Percentiles rank a stretch among this genome's conserved stretches.
Evolutionary conservation across 495 filamentous ascomycete genomes (phyloP).

Genomic region (Penicillium paxilli): DNA sequence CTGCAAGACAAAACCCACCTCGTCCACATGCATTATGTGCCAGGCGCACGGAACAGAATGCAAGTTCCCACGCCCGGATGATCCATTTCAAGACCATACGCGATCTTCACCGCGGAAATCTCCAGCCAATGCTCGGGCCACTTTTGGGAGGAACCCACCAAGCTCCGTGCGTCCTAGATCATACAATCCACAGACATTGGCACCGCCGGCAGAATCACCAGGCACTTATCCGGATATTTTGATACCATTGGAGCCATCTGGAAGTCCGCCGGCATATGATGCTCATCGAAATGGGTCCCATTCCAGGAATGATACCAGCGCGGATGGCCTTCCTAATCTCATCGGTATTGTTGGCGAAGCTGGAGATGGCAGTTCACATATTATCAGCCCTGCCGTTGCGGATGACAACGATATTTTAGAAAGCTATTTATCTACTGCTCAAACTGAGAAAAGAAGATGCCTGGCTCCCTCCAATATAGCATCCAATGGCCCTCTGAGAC

Average conservation of each 20-base stretch:
- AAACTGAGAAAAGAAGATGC: constrained; percentile 32
- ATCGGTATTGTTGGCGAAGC: constrained; percentile 18
- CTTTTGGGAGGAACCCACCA: neutral
- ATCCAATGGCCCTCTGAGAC: constrained; percentile 44
- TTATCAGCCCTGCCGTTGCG: constrained; percentile 34
- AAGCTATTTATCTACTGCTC: constrained; percentile 19
- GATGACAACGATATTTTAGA: constrained; percentile 33
- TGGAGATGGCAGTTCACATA: constrained; percentile 23
- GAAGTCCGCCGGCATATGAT: neutral
- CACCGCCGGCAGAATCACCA: neutral
- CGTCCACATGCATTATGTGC: constrained; percentile 22
- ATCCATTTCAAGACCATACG: neutral
- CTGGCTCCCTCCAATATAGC: constrained; percentile 11
- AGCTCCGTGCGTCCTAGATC: neutral
- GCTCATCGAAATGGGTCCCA: neutral
- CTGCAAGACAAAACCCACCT: constrained; percentile 14
- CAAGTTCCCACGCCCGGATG: constrained; percentile 17
- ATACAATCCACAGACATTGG: neutral
- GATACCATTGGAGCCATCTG: neutral
- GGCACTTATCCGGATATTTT: neutral
- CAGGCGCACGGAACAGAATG: constrained; percentile 28
- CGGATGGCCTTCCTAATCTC: constrained; percentile 5
- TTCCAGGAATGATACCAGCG: neutral
- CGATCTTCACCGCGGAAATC: constrained; percentile 10
- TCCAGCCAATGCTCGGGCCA: neutral